Evolutionary conservation across 2,329 filamentous ascomycete genomes (phyloP).

Genomic region (Mycocentrospora acerina): DNA sequence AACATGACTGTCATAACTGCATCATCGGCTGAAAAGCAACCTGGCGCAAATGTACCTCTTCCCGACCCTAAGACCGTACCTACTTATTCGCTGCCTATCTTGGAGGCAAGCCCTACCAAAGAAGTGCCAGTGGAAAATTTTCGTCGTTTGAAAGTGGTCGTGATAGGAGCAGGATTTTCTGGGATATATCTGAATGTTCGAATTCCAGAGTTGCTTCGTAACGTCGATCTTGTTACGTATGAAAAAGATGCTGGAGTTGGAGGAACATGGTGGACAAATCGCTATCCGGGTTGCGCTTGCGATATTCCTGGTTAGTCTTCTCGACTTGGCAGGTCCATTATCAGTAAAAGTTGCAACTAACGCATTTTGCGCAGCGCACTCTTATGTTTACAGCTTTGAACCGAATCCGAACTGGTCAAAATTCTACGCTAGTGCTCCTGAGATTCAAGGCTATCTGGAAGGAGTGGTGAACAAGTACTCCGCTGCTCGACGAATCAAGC

Average conservation of each 20-base stretch:
- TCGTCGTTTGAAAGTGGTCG: slow-evolving; percentile 46
- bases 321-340: too few species aligned
- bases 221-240: slow-evolving; percentile 45
- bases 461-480: slow-evolving; percentile 38
- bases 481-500: slow-evolving; percentile 41
- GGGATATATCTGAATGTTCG: slow-evolving; percentile 49
- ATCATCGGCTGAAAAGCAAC: too few species aligned
- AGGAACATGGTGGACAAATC: slow-evolving; percentile 44
- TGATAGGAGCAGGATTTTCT: slow-evolving; percentile 49
- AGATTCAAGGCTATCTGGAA: slow-evolving; percentile 44
- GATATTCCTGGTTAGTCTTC: slow-evolving; percentile 1
- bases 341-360: too few species aligned
- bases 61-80: too few species aligned
- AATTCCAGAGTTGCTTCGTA: slow-evolving; percentile 44
- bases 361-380: too few species aligned
- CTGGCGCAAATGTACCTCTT: too few species aligned
- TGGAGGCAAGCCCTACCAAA: too few species aligned
- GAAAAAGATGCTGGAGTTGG: slow-evolving; percentile 48
- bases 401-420: slow-evolving; percentile 46
- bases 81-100: too few species aligned
- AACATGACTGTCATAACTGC: too few species aligned
- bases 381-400: slow-evolving; percentile 48
- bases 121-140: slow-evolving; percentile 47
- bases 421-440: slow-evolving; percentile 42
- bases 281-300: slow-evolving; percentile 11